Evolutionary conservation across 495 filamentous ascomycete species (phyloP), one percentile per base, ranked within the genome.

Genomic region (Podospora sp.): DNA sequence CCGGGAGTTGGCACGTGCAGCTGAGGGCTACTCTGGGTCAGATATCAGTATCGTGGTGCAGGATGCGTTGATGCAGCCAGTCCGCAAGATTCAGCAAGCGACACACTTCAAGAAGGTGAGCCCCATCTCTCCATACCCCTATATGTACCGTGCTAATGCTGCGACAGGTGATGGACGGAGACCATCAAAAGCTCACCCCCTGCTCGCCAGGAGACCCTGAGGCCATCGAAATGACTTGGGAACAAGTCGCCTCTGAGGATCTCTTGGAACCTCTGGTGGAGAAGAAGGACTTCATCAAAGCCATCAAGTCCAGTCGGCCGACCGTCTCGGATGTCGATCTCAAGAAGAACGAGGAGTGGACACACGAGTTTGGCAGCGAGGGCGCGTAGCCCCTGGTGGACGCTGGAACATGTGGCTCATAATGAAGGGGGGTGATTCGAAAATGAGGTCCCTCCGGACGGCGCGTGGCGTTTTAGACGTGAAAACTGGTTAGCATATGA

Each of bases 11-110:
- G 94, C 88, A 1, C 84, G 91, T 68, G 80, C 94, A 74, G 91
- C 91, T 40, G 95, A 97, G 67, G 94, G 94, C 9, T 99, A 97
- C 74, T 97, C 93, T 0, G 95, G 95, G 12, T 94, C 90, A 64
- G 95, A 99, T 87, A 97, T 99, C 75, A 90, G 86, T 74, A 98
- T 98, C 73, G 94, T 91, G 6, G 95, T 98, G 25, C 95, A 99
- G 76, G 93, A 97, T 80, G 95, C 95, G 12, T 81, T 98, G 21
- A 99, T 99, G 95, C 93, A 98, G 74, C 96, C 95, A 0, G 92
- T 99, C 63, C 84, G 95, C 63, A 96, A 96, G 81, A 98, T 99
- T 69, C 94, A 98, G 80, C 97, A 92, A 57, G 95, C 95, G 29
- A 99, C 95, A 65, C 95, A 99, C 81, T 99, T 98, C 80, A 98